phyloP scores from a whole-genome alignment of 1,284 basidiomycete genomes.

The Pascua sp. region DNA sequence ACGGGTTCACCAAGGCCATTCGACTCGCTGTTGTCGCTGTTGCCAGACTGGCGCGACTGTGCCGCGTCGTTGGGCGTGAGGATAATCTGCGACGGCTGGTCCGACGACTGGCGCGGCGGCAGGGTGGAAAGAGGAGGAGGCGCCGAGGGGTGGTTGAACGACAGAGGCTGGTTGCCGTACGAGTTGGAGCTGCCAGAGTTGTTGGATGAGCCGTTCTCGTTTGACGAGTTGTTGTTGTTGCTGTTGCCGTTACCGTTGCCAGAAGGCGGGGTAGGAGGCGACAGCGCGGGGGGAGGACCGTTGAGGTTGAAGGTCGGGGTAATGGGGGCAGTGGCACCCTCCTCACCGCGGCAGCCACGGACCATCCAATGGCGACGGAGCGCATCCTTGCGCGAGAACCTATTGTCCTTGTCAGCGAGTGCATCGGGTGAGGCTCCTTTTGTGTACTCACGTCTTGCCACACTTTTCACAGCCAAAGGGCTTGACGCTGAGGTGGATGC shows the following conservation, averaged over 20 bases:
- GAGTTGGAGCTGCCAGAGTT: neutral
- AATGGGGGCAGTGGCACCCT: conserved; percentile 43
- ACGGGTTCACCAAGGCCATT: conserved; percentile 13
- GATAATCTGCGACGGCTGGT: conserved; percentile 35
- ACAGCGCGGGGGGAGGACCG: conserved; percentile 30
- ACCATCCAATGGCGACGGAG: conserved; percentile 52
- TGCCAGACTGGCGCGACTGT: conserved; percentile 15
- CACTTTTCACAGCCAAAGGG: conserved; percentile 51
- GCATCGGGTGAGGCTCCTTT: neutral
- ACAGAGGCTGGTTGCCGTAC: conserved; percentile 15
- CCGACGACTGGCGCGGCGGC: conserved; percentile 31
- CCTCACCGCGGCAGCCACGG: conserved; percentile 49
- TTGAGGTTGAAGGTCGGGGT: conserved; percentile 39
- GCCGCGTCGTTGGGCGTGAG: conserved; percentile 39
- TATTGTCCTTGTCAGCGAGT: conserved; percentile 7
- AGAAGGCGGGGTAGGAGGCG: conserved; percentile 32
- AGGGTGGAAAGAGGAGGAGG: conserved; percentile 37
- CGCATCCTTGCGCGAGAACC: conserved; percentile 52
- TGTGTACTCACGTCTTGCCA: conserved; percentile 45
- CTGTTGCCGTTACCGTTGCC: conserved; percentile 1
- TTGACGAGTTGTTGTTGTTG: neutral
- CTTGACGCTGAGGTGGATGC: conserved; percentile 51
- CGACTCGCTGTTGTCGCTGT: conserved; percentile 6
- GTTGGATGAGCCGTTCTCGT: conserved; percentile 1
- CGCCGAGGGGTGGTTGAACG: conserved; percentile 32